Evolutionary conservation across 352 stramenopile species (phyloP).

Genomic region (Globisporangium spinosum): DNA sequence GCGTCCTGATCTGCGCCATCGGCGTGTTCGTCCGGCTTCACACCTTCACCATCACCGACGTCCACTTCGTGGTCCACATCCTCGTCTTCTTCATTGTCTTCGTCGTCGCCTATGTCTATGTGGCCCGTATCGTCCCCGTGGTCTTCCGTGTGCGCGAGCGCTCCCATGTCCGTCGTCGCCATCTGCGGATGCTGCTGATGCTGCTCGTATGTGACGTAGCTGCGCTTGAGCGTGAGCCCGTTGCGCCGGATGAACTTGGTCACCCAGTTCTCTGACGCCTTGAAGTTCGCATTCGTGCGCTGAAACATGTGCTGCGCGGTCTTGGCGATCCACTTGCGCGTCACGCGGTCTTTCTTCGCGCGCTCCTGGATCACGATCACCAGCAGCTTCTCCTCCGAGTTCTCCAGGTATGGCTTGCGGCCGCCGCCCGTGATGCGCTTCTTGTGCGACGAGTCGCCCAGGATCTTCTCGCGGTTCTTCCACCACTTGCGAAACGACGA

Average conservation of each 20-base stretch:
- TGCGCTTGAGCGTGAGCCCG: constrained; percentile 70
- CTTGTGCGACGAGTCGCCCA: constrained; percentile 63
- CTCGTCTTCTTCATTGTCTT: constrained; percentile 8
- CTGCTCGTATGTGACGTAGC: constrained; percentile 71
- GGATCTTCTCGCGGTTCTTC: constrained; percentile 81
- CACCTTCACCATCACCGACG: not conserved
- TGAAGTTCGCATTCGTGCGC: constrained; percentile 63
- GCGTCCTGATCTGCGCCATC: not conserved
- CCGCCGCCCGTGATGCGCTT: constrained; percentile 71
- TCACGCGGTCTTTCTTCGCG: constrained; percentile 76
- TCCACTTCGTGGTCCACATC: not conserved
- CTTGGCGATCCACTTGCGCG: constrained; percentile 81
- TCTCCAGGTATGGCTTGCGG: constrained; percentile 66
- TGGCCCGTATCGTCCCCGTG: not conserved
- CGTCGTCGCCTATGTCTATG: constrained; percentile 15
- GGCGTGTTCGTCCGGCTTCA: not conserved
- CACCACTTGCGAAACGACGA: constrained; percentile 83
- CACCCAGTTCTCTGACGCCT: constrained; percentile 80
- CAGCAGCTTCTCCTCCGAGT: constrained; percentile 66
- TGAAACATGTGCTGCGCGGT: constrained; percentile 85
- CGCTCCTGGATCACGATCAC: constrained; percentile 74
- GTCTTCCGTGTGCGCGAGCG: constrained; percentile 18
- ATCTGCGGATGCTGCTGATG: constrained; percentile 21
- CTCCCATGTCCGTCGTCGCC: not conserved
- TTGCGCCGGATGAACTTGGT: constrained; percentile 83